These are phyloP conservation scores for Rhodotorula glutinis DNA, from an alignment of 1,284 basidiomycete genomes.

Conservation along the genomic window DNA sequence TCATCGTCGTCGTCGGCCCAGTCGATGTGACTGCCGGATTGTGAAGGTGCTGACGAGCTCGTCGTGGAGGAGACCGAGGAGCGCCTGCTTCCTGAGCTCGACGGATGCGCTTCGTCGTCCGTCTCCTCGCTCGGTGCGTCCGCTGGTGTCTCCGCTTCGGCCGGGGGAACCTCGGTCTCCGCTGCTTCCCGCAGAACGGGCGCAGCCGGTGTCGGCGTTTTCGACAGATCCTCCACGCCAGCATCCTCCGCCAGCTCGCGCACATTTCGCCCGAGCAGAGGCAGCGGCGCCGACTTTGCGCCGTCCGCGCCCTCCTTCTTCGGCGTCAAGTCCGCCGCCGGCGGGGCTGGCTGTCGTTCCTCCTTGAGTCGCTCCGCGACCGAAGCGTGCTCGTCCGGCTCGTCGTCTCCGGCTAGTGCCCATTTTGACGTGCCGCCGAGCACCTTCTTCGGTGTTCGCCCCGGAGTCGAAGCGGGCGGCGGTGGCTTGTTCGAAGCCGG, in stretches of 20 bases:
- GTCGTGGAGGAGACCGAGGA: background rate
- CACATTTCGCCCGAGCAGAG: background rate
- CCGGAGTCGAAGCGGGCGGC: background rate
- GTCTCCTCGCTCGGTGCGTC: background rate
- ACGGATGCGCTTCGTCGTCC: background rate
- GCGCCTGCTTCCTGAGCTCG: background rate
- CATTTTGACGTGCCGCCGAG: conserved; percentile 24
- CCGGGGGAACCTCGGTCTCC: background rate
- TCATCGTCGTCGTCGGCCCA: conserved; percentile 35
- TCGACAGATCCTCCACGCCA: background rate
- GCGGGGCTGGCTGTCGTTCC: background rate
- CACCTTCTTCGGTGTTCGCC: conserved; percentile 6
- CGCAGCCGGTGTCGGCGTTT: background rate
- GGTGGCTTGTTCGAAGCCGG: background rate
- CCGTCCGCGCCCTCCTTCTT: background rate
- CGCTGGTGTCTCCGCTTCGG: background rate
- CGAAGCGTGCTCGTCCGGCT: conserved; percentile 16
- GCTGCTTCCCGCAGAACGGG: background rate
- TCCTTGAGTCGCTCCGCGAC: background rate
- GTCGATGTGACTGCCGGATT: background rate
- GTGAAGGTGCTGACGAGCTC: background rate
- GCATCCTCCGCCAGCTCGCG: background rate
- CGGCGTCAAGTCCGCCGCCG: background rate
- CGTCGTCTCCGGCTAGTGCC: conserved; percentile 18
- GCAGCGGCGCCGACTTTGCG: background rate